A percentile compares a stretch with the other conserved stretches of the same genome.
Conservation (phyloP, 805 yeast genomes). For the Saccharomyces mikatae region DNA sequence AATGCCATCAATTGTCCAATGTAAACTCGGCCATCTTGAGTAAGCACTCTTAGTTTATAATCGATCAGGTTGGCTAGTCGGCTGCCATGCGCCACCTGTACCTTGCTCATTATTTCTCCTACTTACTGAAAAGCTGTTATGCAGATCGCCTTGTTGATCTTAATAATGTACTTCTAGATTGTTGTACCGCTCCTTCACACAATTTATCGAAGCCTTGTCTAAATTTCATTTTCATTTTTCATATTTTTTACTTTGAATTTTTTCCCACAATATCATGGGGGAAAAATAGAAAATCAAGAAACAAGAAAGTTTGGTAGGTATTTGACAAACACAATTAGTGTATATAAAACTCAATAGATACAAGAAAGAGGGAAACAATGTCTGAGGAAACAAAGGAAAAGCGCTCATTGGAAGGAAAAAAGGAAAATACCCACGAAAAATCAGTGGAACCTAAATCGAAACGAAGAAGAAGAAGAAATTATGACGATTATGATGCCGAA, state of each 20-base stretch:
- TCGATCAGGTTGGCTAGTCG: slow-evolving; percentile 54
- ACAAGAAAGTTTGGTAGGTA: background rate
- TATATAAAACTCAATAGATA: background rate
- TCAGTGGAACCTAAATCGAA: slow-evolving; percentile 1
- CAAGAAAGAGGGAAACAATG: slow-evolving; percentile 10
- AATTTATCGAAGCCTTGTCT: background rate
- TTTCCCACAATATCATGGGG: background rate
- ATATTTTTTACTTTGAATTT: background rate
- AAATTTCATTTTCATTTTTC: background rate
- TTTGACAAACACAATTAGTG: background rate
- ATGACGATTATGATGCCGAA: slow-evolving; percentile 55
- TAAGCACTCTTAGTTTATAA: slow-evolving; percentile 62
- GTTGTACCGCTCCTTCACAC: background rate
- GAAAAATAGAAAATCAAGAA: background rate
- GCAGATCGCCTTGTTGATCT: background rate
- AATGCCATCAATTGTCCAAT: slow-evolving; percentile 79
- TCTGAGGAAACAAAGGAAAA: slow-evolving; percentile 23
- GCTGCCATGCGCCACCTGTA: slow-evolving; percentile 21
- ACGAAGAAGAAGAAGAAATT: slow-evolving; percentile 39
- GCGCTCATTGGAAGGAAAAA: slow-evolving; percentile 12
- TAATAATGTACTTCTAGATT: background rate
- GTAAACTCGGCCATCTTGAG: slow-evolving; percentile 70
- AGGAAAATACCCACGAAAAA: background rate
- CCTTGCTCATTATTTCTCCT: slow-evolving; percentile 6
- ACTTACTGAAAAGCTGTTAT: background rate